Percentiles rank a stretch among this genome's conserved stretches.
Conservation (phyloP, 2,329 filamentous ascomycete species). For the Pseudocercospora crystallina region DNA sequence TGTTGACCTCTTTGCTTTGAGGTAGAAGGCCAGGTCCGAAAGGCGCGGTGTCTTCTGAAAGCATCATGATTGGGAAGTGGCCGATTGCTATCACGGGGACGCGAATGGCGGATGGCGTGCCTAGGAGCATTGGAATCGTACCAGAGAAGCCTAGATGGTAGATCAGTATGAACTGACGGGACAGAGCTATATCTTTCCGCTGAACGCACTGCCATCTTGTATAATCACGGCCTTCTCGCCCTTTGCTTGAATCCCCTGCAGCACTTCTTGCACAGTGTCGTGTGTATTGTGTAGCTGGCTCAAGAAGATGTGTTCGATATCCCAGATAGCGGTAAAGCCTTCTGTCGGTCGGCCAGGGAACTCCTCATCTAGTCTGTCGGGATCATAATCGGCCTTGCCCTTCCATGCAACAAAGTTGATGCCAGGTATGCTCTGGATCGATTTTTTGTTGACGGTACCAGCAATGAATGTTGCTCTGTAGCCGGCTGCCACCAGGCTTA, state of each 20-base stretch:
- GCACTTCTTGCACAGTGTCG: slow-evolving; percentile 7
- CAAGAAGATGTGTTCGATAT: slow-evolving; percentile 12
- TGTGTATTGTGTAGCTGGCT: slow-evolving; percentile 2
- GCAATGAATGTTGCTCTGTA: slow-evolving; percentile 47
- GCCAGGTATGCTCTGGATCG: slow-evolving; percentile 39
- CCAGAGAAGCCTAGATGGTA: background rate
- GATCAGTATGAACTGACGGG: background rate
- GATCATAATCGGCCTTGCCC: slow-evolving; percentile 24
- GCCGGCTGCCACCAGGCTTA: slow-evolving; percentile 40
- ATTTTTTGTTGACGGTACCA: slow-evolving; percentile 37
- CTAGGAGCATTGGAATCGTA: slow-evolving; percentile 2
- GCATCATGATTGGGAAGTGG: slow-evolving; percentile 36
- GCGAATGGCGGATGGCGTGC: slow-evolving; percentile 1
- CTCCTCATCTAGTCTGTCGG: slow-evolving; percentile 27
- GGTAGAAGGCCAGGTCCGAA: slow-evolving; percentile 43
- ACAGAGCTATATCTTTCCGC: background rate
- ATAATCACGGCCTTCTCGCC: slow-evolving; percentile 3
- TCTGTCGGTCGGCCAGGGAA: slow-evolving; percentile 26
- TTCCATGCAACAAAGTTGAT: slow-evolving; percentile 39
- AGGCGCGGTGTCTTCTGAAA: slow-evolving; percentile 42
- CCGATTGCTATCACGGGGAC: slow-evolving; percentile 16
- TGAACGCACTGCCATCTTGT: slow-evolving; percentile 4
- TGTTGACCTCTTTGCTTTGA: slow-evolving; percentile 40
- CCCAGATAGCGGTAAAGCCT: slow-evolving; percentile 14
- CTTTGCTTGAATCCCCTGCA: background rate